These are phyloP conservation scores for Geum urbanum DNA, from an alignment of 306 rosid genomes.

Conservation along the genomic window DNA sequence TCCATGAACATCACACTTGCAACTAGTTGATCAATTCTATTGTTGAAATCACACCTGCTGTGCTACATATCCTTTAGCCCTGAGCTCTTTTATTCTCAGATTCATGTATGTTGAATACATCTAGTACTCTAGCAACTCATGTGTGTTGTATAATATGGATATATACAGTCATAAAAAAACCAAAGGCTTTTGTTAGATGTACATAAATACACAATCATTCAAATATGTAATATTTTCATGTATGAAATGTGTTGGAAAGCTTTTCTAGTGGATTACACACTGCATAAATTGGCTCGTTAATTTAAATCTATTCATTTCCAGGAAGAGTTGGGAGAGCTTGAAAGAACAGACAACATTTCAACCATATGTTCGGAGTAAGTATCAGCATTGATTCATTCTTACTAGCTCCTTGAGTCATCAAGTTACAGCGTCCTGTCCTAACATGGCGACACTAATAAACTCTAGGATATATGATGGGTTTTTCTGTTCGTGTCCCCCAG, in stretches of 20 bases:
- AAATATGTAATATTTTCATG: background rate
- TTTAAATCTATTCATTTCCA: conserved; percentile 28
- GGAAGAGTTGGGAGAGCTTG: conserved; percentile 75
- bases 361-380: conserved; percentile 66
- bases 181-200: too few species aligned
- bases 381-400: conserved; percentile 16
- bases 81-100: background rate
- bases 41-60: background rate
- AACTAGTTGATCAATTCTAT: background rate
- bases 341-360: conserved; percentile 57
- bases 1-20: background rate
- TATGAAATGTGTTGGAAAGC: conserved; percentile 7
- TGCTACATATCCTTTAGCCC: background rate
- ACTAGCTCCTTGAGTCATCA: background rate
- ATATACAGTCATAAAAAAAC: too few species aligned
- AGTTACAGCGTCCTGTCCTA: background rate
- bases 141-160: too few species aligned
- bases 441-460: background rate
- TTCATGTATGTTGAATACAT: background rate
- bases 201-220: too few species aligned
- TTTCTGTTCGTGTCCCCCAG: conserved; percentile 38
- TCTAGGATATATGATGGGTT: conserved; percentile 5
- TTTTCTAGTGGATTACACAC: background rate
- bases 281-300: conserved; percentile 9
- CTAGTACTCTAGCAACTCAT: background rate